A percentile compares a stretch with the other conserved stretches of the same genome.
These are phyloP conservation scores for Monosporascus sp. DNA, from an alignment of 2,329 filamentous ascomycete species.

Conservation along the genomic window DNA sequence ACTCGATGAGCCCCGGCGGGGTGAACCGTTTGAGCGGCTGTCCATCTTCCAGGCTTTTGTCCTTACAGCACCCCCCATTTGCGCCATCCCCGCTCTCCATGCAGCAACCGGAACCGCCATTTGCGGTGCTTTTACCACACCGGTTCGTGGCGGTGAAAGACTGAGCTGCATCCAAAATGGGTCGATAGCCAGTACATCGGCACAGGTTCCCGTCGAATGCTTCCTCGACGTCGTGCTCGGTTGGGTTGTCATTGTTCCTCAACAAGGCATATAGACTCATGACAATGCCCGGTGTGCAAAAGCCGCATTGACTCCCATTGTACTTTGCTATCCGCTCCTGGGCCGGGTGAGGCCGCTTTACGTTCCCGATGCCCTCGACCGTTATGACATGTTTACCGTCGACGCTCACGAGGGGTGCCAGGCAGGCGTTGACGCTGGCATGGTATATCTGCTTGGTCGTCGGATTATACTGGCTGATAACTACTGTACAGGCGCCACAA, in stretches of 20 bases:
- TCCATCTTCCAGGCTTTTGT: conserved; percentile 43
- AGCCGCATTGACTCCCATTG: conserved; percentile 89
- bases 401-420: conserved; percentile 86
- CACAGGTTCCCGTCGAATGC: conserved; percentile 96
- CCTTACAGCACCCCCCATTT: conserved; percentile 65
- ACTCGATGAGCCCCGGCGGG: conserved; percentile 87
- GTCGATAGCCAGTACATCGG: conserved; percentile 89
- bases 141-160: conserved; percentile 64
- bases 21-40: conserved; percentile 66
- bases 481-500: conserved; percentile 93
- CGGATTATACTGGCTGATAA: conserved; percentile 88
- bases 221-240: conserved; percentile 83
- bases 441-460: conserved; percentile 92
- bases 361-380: conserved; percentile 89
- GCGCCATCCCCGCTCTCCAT: conserved; percentile 57
- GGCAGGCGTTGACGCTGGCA: conserved; percentile 91
- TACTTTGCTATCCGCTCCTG: conserved; percentile 88
- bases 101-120: conserved; percentile 59
- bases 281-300: conserved; percentile 96
- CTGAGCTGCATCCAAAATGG: conserved; percentile 89
- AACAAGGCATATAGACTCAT: conserved; percentile 95
- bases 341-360: conserved; percentile 78
- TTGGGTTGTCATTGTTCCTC: conserved; percentile 73
- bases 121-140: conserved; percentile 45
- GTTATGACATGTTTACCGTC: conserved; percentile 99